Base-by-base conservation (phyloP, 176 grass and related monocot genomes). In the Poa pratensis region DNA sequence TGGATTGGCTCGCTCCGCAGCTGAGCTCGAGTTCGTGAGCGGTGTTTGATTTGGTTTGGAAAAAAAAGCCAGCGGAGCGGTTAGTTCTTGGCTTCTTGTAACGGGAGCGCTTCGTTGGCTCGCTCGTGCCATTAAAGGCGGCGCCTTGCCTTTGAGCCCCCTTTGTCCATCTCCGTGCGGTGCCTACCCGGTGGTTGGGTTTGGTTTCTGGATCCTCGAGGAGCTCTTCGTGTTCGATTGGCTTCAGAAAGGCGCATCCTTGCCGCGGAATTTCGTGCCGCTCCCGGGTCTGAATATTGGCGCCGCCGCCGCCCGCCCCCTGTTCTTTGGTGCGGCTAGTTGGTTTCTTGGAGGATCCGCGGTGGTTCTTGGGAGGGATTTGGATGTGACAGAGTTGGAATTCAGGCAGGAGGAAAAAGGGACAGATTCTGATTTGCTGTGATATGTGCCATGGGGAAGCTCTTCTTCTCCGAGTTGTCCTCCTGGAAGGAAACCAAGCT, bases 401-500 rank as follows among this genome's bases (percentile, higher is more conserved):
- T 92, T 85, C 82, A 96, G 79, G 82, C 94, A 93, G 84, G 96
- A 96, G 87, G 96, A 99, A 37, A 94, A 90, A 73, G 91, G 93
- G 7, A 99, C 35, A 96, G 83, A 88, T 96, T 37, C 35, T 37
- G 35, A 37, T 37, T 37, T 37, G 35, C 35, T 37, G 35, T 37
- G 35, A 5, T 37, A 37, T 37, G 35, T 37, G 12, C 76, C 73
- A 98, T 98, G 96, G 95, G 93, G 89, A 98, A 94, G 83, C 85
- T 95, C 80, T 98, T 98, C 87, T 90, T 94, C 96, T 92, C 68
- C 80, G 93, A 95, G 67, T 84, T 88, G 9, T 62, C 86, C 69
- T 92, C 86, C 77, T 98, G 81, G 81, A 95, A 93, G 84, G 96
- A 95, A 85, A 95, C 96, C 40, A 91, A 92, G 78, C 84, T 98